Evolutionary conservation across 192 early-diverging fungal species (phyloP), one percentile per base, ranked within the genome.

Genomic region (Phlyctochytrium bullatum): DNA sequence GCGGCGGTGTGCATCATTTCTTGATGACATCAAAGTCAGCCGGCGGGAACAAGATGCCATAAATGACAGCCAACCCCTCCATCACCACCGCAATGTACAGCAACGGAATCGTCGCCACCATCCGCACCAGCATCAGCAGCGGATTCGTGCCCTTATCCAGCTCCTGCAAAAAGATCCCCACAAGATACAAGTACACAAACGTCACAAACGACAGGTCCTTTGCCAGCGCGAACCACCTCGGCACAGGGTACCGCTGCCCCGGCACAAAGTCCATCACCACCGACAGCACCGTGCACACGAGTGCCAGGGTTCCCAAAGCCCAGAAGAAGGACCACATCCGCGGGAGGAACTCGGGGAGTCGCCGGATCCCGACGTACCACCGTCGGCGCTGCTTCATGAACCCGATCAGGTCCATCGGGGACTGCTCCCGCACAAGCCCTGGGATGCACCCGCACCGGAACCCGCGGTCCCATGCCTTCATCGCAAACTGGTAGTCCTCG

Each of bases 351-450:
- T 71, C 63, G 47, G 73, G 76, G 35, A 85, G 75, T 51, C 83
- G 78, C 28, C 83, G 74, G 64, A 85, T 85, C 4, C 83, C 83
- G 57, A 85, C 83, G 64, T 73, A 83, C 81, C 81, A 83, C n/a
- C 83, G 66, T 31, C 83, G 65, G n/a, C 83, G 78, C 64, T 85
- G 83, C 72, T 85, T 85, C 66, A 85, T 52, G 62, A 85, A 85
- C 32, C 75, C 83, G 62, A 82, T 77, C 16, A 85, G 51, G 34
- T 75, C 76, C 27, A 77, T 17, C 2, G 83, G 83, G 16, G 73
- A 76, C 66, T 85, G 83, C 67, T 85, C 83, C 31, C 83, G 78
- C 16, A 85, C 72, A 47, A 85, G 69, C 23, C 74, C 83, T 53
- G 80, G 57, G 30, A 85, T 68, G 36, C 64, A 62, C 23, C 83